Percentiles rank a stretch among this genome's conserved stretches.
Evolutionary conservation across 2,329 filamentous ascomycete genomes (phyloP).

Genomic region (Lasiodiplodia citricola): DNA sequence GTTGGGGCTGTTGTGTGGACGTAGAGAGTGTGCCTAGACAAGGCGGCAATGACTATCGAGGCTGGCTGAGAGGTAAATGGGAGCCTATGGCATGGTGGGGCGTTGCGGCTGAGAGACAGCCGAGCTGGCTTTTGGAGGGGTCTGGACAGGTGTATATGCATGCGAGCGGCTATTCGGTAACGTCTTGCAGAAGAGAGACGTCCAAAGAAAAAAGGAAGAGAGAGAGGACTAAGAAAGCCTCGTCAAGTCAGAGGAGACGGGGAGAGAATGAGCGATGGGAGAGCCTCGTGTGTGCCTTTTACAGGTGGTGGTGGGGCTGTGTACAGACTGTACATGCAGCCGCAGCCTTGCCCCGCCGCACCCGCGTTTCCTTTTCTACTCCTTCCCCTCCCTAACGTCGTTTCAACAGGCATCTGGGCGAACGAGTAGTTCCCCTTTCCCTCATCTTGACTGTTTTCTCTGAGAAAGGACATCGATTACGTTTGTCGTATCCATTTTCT

Average conservation of each 20-base stretch:
- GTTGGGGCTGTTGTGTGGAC: neutral
- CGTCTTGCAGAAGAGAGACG: neutral
- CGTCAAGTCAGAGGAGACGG: neutral
- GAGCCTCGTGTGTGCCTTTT: constrained; percentile 6
- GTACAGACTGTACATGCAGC: neutral
- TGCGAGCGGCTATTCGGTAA: neutral
- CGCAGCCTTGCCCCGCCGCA: constrained; percentile 11
- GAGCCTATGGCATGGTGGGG: neutral
- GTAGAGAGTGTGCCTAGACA: neutral
- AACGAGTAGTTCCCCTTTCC: too few relatives aligned
- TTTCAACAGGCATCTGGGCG: neutral
- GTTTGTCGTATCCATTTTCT: neutral
- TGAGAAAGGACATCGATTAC: neutral
- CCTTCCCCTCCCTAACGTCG: neutral
- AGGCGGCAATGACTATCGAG: neutral
- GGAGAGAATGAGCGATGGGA: neutral
- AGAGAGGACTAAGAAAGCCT: neutral
- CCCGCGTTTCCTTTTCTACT: neutral
- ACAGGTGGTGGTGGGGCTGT: constrained; percentile 6
- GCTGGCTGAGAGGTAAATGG: neutral
- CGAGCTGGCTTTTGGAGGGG: neutral
- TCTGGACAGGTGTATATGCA: neutral
- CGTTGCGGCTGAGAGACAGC: neutral
- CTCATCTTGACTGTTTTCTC: neutral
- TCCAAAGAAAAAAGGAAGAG: neutral